Evolutionary conservation across 2,329 filamentous ascomycete species (phyloP).

Genomic region (Mariannaea sp.): DNA sequence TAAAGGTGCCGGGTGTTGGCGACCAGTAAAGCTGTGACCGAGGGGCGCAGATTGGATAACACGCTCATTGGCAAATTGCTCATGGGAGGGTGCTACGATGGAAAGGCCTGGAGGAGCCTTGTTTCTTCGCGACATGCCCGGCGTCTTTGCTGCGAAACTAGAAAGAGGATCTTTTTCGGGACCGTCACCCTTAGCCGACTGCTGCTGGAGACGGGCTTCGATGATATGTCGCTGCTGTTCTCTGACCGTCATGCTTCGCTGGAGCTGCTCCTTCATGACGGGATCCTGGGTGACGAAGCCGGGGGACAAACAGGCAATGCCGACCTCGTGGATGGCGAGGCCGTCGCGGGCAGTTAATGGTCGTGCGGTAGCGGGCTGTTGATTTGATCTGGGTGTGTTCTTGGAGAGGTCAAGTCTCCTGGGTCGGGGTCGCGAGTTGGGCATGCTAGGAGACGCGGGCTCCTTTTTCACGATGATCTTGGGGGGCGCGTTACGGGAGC

Average conservation of each 20-base stretch:
- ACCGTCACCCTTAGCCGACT: slow-evolving; percentile 77
- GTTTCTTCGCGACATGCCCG: slow-evolving; percentile 73
- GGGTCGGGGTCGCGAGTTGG: slow-evolving; percentile 73
- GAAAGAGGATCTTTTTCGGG: slow-evolving; percentile 58
- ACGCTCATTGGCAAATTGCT: slow-evolving; percentile 90
- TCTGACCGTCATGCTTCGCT: slow-evolving; percentile 89
- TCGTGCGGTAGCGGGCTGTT: slow-evolving; percentile 65
- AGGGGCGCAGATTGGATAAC: slow-evolving; percentile 97
- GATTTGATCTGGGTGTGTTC: slow-evolving; percentile 57
- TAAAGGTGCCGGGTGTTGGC: slow-evolving; percentile 76
- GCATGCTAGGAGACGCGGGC: slow-evolving; percentile 82
- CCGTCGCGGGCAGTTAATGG: slow-evolving; percentile 81
- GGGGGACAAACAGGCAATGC: slow-evolving; percentile 90
- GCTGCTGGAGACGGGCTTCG: slow-evolving; percentile 86
- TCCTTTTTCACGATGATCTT: slow-evolving; percentile 98
- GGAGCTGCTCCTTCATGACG: slow-evolving; percentile 93
- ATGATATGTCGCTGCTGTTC: slow-evolving; percentile 96
- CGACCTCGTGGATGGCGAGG: slow-evolving; percentile 87
- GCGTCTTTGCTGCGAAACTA: slow-evolving; percentile 69
- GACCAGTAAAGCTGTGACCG: slow-evolving; percentile 92
- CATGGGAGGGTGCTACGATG: slow-evolving; percentile 91
- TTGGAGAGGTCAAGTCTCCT: slow-evolving; percentile 79
- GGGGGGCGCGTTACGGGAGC: slow-evolving; percentile 61
- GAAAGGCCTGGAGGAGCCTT: slow-evolving; percentile 88
- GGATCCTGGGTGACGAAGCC: slow-evolving; percentile 97